Percentiles rank a stretch among this genome's conserved stretches.
phyloP scores from a whole-genome alignment of 345 rosid species.

The Aquilaria malaccensis region DNA sequence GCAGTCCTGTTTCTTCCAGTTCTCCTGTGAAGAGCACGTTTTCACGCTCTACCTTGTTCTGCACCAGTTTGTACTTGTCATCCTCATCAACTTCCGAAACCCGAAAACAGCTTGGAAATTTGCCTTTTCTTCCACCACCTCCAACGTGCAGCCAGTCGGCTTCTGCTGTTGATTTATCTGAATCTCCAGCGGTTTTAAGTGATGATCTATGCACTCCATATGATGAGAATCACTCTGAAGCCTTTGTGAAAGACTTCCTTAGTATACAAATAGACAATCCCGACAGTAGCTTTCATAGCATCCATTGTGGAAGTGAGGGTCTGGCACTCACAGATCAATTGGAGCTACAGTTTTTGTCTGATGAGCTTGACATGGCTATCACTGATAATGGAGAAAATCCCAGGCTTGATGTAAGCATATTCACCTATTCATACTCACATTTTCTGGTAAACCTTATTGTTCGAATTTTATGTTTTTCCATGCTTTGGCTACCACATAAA shows the following conservation, averaged over 20 bases:
- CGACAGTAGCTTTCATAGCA: constrained; percentile 42
- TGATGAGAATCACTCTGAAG: constrained; percentile 40
- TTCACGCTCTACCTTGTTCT: constrained; percentile 73
- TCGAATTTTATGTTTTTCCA: not conserved
- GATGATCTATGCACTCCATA: constrained; percentile 38
- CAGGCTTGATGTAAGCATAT: constrained; percentile 62
- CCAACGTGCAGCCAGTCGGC: constrained; percentile 39
- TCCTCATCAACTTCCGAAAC: constrained; percentile 71
- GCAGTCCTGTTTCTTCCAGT: constrained; percentile 31
- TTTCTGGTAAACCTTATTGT: not conserved
- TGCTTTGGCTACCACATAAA: not conserved
- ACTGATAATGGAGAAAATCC: constrained; percentile 78
- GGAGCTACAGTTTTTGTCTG: constrained; percentile 74
- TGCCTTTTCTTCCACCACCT: constrained; percentile 82
- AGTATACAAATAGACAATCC: constrained; percentile 46
- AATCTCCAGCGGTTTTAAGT: constrained; percentile 42
- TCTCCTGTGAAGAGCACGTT: constrained; percentile 37
- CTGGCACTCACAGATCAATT: constrained; percentile 50
- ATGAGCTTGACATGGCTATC: constrained; percentile 74
- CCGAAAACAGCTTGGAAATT: constrained; percentile 48
- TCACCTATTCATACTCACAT: not conserved
- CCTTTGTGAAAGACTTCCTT: constrained; percentile 44
- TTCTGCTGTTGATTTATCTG: constrained; percentile 45
- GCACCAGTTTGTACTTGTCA: constrained; percentile 68
- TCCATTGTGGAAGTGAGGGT: constrained; percentile 34